These are phyloP conservation scores for Pleurotus sapidus DNA, from an alignment of 768 basidiomycete species.

Conservation along the genomic window DNA sequence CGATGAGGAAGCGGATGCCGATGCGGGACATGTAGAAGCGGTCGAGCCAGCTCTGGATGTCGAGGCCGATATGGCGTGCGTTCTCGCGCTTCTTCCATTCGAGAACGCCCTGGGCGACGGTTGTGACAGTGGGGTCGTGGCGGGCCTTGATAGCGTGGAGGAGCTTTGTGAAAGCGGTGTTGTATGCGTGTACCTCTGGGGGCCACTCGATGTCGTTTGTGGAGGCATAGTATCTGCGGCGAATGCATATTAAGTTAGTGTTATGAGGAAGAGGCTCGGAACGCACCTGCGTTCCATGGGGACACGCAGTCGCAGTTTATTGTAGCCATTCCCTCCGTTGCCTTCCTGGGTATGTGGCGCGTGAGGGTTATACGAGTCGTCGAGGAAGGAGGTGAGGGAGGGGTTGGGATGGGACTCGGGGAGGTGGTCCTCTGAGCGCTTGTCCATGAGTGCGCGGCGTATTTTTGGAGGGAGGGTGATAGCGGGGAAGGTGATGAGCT, in stretches of 20 bases:
- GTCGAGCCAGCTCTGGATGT: constrained; percentile 95
- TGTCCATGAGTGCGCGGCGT: constrained; percentile 58
- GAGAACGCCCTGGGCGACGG: constrained; percentile 92
- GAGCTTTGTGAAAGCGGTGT: constrained; percentile 82
- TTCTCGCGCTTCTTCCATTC: constrained; percentile 89
- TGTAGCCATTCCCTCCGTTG: constrained; percentile 38
- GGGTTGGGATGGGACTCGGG: constrained; percentile 84
- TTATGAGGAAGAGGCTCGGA: not conserved
- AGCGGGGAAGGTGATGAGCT: constrained; percentile 83
- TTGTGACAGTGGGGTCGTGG: constrained; percentile 97
- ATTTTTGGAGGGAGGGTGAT: constrained; percentile 68
- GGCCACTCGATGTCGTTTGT: constrained; percentile 74
- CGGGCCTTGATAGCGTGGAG: constrained; percentile 89
- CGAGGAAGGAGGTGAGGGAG: constrained; percentile 47
- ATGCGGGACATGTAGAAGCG: constrained; percentile 96
- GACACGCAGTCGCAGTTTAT: constrained; percentile 67
- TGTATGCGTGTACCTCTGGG: constrained; percentile 92
- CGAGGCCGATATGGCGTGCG: constrained; percentile 69
- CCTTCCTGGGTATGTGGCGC: constrained; percentile 17
- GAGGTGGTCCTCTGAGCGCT: constrained; percentile 43
- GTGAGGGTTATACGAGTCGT: constrained; percentile 19
- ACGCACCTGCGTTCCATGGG: constrained; percentile 81
- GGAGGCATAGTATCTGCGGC: constrained; percentile 79
- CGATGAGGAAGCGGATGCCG: constrained; percentile 94
- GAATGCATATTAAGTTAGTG: no score